These are phyloP conservation scores for Lactifluus pinguis DNA, from an alignment of 768 basidiomycete species.

Conservation along the genomic window DNA sequence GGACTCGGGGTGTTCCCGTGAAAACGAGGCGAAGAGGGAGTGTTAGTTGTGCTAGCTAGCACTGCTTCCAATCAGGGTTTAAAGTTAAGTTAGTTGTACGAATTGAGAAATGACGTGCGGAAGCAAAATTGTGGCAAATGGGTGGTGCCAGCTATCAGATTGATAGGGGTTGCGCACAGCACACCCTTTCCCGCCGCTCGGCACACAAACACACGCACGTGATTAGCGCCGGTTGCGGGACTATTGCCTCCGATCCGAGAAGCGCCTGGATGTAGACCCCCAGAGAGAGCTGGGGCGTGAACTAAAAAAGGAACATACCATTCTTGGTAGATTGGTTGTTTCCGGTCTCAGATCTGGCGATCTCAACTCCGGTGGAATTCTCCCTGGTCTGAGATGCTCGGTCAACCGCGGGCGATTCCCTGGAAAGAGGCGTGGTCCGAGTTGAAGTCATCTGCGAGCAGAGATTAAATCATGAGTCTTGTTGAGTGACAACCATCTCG, in stretches of 20 bases:
- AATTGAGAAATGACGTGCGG: constrained; percentile 13
- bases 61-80: constrained; percentile 16
- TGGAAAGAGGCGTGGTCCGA: constrained; percentile 11
- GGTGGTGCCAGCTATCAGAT: neutral
- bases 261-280: constrained; percentile 5
- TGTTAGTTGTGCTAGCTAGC: neutral
- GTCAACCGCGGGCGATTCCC: neutral
- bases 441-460: neutral
- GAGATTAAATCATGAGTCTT: too few species aligned
- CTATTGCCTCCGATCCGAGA: constrained; percentile 9
- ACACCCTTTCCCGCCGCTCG: neutral
- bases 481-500: constrained; percentile 22
- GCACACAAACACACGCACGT: constrained; percentile 2
- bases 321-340: neutral
- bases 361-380: constrained; percentile 1
- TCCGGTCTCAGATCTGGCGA: constrained; percentile 6
- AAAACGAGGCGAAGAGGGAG: neutral
- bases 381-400: neutral
- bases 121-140: constrained; percentile 1
- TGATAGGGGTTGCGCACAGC: constrained; percentile 12
- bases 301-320: constrained; percentile 12
- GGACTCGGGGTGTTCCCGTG: constrained; percentile 1
- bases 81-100: constrained; percentile 12
- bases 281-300: neutral
- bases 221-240: constrained; percentile 7